Conservation (phyloP, 306 rosid species). For the Fragaria ananassa region DNA sequence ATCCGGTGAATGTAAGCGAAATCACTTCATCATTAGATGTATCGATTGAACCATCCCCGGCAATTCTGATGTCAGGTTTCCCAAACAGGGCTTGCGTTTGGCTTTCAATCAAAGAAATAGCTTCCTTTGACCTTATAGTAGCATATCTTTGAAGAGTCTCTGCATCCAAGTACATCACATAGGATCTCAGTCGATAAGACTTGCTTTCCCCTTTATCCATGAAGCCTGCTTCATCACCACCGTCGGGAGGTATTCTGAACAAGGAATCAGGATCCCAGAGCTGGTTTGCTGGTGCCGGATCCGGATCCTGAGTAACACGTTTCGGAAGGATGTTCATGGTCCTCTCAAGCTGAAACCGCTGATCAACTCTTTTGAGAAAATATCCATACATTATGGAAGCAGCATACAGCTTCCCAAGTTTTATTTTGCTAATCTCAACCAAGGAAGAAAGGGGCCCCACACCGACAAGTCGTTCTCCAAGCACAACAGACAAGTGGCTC, state of each 20-base stretch:
- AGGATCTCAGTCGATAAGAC: conserved; percentile 56
- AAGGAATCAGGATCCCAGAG: conserved; percentile 93
- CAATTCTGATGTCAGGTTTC: conserved; percentile 62
- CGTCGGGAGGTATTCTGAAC: conserved; percentile 53
- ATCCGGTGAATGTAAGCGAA: conserved; percentile 56
- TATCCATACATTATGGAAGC: conserved; percentile 98
- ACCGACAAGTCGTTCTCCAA: conserved; percentile 71
- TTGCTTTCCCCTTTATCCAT: conserved; percentile 35
- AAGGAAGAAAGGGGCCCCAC: conserved; percentile 72
- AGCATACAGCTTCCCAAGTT: conserved; percentile 91
- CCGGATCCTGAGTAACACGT: conserved; percentile 43
- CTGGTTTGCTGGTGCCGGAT: conserved; percentile 53
- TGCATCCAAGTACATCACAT: conserved; percentile 79
- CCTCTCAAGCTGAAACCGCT: conserved; percentile 88
- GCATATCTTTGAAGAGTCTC: conserved; percentile 89
- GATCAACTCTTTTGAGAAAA: conserved; percentile 88
- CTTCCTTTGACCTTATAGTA: conserved; percentile 81
- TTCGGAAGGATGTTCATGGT: conserved; percentile 73
- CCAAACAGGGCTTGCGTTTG: conserved; percentile 94
- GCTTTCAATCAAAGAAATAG: conserved; percentile 86
- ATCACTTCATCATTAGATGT: conserved; percentile 60
- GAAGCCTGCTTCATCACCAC: conserved; percentile 36
- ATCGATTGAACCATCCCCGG: conserved; percentile 69
- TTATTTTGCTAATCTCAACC: conserved; percentile 84
- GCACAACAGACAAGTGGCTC: conserved; percentile 72